Conservation (phyloP, 1,284 basidiomycete species). For the Puccinia sorghi region DNA sequence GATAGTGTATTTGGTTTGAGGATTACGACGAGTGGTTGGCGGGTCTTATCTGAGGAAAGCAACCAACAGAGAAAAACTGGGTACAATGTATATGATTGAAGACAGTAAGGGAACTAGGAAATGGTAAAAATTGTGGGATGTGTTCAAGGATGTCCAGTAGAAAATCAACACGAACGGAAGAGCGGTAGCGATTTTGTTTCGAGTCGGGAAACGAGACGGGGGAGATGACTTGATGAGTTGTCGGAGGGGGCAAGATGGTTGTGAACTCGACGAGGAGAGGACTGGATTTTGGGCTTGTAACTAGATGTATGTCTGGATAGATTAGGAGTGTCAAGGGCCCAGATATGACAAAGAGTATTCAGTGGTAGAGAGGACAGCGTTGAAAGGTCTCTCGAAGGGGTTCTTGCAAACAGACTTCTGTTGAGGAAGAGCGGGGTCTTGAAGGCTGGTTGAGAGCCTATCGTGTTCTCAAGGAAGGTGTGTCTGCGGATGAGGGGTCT, state of each 20-base stretch:
- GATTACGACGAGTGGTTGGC: no score
- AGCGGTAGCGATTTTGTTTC: neutral
- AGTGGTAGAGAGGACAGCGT: neutral
- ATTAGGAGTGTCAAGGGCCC: constrained; percentile 12
- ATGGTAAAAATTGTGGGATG: neutral
- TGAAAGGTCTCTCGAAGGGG: neutral
- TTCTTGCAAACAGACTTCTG: neutral
- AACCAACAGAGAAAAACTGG: no score
- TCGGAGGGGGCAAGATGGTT: neutral
- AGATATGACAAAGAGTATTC: neutral
- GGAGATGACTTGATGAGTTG: neutral
- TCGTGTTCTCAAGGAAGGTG: neutral
- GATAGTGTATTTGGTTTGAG: no score
- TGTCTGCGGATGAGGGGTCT: neutral
- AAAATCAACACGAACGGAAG: neutral
- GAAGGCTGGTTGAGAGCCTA: neutral
- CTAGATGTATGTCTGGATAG: constrained; percentile 7
- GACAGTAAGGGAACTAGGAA: neutral
- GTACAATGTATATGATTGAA: no score
- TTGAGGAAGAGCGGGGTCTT: neutral
- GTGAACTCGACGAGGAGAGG: neutral
- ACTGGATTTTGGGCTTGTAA: constrained; percentile 11
- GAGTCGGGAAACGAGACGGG: neutral
- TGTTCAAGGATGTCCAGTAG: neutral
- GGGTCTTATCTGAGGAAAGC: no score